phyloP scores from a whole-genome alignment of 805 yeast species.

The Ogataea ganodermae region DNA sequence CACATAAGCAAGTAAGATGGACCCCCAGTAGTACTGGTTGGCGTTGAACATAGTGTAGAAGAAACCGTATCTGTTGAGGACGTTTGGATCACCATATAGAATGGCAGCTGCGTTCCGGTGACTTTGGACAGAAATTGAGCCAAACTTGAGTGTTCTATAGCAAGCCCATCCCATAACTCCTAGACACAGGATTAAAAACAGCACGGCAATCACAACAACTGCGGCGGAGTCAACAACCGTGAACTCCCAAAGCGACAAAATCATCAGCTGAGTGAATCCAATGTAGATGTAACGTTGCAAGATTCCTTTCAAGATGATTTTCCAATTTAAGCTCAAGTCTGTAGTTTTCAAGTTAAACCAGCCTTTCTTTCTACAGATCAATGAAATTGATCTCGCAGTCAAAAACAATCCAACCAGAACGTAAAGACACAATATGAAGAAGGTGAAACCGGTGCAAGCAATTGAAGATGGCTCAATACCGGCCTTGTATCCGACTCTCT shows the following conservation, averaged over 20 bases:
- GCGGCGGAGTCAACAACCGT: conserved; percentile 82
- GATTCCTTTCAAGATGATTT: conserved; percentile 69
- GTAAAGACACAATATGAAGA: conserved; percentile 76
- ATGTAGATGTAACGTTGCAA: conserved; percentile 76
- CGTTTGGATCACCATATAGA: conserved; percentile 72
- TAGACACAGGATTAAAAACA: conserved; percentile 63
- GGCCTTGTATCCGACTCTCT: conserved; percentile 76
- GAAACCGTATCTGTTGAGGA: conserved; percentile 81
- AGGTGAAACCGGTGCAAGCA: conserved; percentile 85
- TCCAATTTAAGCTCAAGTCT: conserved; percentile 44
- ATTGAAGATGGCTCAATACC: conserved; percentile 80
- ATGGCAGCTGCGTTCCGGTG: conserved; percentile 85
- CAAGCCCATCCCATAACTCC: conserved; percentile 66
- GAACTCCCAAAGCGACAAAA: conserved; percentile 88
- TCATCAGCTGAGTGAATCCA: conserved; percentile 79
- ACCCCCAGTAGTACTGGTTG: conserved; percentile 79
- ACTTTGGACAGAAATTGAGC: conserved; percentile 55
- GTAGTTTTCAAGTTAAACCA: conserved; percentile 17
- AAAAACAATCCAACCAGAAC: conserved; percentile 65
- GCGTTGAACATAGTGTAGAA: conserved; percentile 89
- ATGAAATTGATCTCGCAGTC: conserved; percentile 51
- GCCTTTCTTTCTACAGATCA: conserved; percentile 33
- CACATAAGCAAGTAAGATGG: conserved; percentile 59
- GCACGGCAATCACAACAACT: conserved; percentile 75
- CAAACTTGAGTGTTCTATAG: conserved; percentile 64